A percentile compares a stretch with the other conserved stretches of the same genome.
Evolutionary conservation across 805 yeast genomes (phyloP).

Genomic region (Scheffersomyces spartinae): DNA sequence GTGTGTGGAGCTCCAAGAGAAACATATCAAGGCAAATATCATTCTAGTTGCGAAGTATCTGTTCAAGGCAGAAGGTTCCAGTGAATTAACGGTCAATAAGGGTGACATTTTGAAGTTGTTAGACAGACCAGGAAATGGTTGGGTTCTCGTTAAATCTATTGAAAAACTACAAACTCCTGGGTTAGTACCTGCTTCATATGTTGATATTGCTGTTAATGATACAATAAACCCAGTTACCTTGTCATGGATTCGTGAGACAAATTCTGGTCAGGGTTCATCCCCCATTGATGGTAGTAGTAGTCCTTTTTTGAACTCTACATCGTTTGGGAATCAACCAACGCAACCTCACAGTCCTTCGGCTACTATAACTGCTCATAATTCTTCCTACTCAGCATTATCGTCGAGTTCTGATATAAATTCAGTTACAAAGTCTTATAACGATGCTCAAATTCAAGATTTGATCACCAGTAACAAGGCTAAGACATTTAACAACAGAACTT

Average conservation of each 20-base stretch:
- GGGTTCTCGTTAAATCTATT: conserved; percentile 46
- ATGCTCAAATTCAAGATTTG: no score
- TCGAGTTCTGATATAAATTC: no score
- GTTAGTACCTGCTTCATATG: conserved; percentile 39
- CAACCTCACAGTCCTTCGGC: no score
- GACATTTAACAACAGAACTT: conserved; percentile 13
- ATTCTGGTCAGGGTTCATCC: no score
- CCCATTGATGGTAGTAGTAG: no score
- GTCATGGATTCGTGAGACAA: conserved; percentile 24
- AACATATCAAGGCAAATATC: conserved; percentile 15
- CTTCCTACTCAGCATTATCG: no score
- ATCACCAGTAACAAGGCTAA: no score
- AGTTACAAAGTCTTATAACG: no score
- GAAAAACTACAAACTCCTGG: conserved; percentile 36
- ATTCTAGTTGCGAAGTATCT: conserved; percentile 36
- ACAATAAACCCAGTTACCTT: conserved; percentile 24
- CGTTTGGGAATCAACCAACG: no score
- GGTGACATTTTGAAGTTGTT: conserved; percentile 44
- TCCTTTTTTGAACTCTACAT: no score
- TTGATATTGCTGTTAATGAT: conserved; percentile 34
- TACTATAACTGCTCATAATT: no score
- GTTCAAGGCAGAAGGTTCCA: conserved; percentile 30
- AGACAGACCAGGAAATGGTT: conserved; percentile 38
- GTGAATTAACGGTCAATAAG: conserved; percentile 33
- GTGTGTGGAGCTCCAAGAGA: no score